A percentile compares a stretch with the other conserved stretches of the same genome.
Evolutionary conservation across 208 protist genomes (phyloP).

Genomic region (Trypanosoma avium): DNA sequence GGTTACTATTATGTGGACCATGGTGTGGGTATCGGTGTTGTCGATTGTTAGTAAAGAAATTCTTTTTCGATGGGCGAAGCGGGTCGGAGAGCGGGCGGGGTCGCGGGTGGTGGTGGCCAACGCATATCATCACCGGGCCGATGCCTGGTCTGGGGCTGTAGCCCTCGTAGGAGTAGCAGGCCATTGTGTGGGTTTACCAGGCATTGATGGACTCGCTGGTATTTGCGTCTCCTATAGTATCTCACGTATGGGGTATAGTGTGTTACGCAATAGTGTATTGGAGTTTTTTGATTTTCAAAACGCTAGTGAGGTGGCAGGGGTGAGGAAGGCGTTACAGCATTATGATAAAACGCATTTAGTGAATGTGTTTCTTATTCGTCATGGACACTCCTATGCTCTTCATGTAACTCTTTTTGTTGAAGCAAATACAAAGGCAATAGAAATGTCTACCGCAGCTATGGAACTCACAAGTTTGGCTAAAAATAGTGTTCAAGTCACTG

Average conservation of each 20-base stretch:
- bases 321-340: slow-evolving; percentile 64
- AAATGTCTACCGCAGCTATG: slow-evolving; percentile 38
- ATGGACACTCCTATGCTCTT: slow-evolving; percentile 77
- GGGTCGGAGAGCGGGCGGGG: slow-evolving; percentile 65
- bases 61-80: slow-evolving; percentile 78
- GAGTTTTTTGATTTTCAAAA: slow-evolving; percentile 90
- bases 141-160: slow-evolving; percentile 85
- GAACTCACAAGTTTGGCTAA: slow-evolving; percentile 57
- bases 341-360: slow-evolving; percentile 59
- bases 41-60: slow-evolving; percentile 81
- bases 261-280: slow-evolving; percentile 58
- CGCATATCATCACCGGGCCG: slow-evolving; percentile 87
- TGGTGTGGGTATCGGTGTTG: slow-evolving; percentile 66
- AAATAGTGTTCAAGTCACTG: slow-evolving; percentile 43
- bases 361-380: slow-evolving; percentile 83
- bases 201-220: slow-evolving; percentile 77
- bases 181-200: slow-evolving; percentile 64
- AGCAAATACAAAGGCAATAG: slow-evolving; percentile 31
- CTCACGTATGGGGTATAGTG: slow-evolving; percentile 71
- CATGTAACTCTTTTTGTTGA: slow-evolving; percentile 73
- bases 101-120: slow-evolving; percentile 88
- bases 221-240: slow-evolving; percentile 78
- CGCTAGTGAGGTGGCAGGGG: slow-evolving; percentile 53
- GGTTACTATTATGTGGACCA: slow-evolving; percentile 74
- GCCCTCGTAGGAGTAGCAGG: slow-evolving; percentile 79